These are phyloP conservation scores for Hypoxylon fragiforme DNA, from an alignment of 495 filamentous ascomycete genomes.

Conservation along the genomic window DNA sequence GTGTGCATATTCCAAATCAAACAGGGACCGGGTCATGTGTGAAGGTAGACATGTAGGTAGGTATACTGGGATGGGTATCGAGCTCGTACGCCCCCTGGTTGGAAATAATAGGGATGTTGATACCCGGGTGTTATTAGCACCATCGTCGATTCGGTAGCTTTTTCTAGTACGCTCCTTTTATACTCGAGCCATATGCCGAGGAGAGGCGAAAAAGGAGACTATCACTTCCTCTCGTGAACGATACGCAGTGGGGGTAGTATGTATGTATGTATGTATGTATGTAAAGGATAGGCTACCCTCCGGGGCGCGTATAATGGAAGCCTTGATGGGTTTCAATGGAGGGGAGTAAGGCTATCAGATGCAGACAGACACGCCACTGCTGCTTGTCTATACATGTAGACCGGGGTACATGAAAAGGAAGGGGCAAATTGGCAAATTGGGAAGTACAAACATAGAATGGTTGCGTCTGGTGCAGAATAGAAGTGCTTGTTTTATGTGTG, in stretches of 20 bases:
- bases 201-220: slow-evolving; percentile 10
- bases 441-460: slow-evolving; percentile 15
- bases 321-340: slow-evolving; percentile 8
- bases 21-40: slow-evolving; percentile 7
- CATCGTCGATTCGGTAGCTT: too few relatives aligned
- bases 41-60: slow-evolving; percentile 1
- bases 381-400: too few relatives aligned
- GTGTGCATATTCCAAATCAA: slow-evolving; percentile 31
- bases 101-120: too few relatives aligned
- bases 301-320: slow-evolving; percentile 1
- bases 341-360: slow-evolving; percentile 28
- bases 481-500: too few relatives aligned
- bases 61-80: neutral
- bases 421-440: slow-evolving; percentile 8
- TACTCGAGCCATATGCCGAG: slow-evolving; percentile 10
- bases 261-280: too few relatives aligned
- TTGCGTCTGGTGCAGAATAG: slow-evolving; percentile 10
- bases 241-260: slow-evolving; percentile 22
- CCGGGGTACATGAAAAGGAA: slow-evolving; percentile 5
- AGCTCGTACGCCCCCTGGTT: neutral
- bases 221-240: slow-evolving; percentile 32
- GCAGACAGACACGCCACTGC: slow-evolving; percentile 29
- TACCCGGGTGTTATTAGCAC: too few relatives aligned
- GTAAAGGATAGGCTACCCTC: too few relatives aligned
- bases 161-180: too few relatives aligned